Percentiles rank a stretch among this genome's conserved stretches.
Conservation (phyloP, 2,329 filamentous ascomycete genomes). For the Diaporthe sp. region DNA sequence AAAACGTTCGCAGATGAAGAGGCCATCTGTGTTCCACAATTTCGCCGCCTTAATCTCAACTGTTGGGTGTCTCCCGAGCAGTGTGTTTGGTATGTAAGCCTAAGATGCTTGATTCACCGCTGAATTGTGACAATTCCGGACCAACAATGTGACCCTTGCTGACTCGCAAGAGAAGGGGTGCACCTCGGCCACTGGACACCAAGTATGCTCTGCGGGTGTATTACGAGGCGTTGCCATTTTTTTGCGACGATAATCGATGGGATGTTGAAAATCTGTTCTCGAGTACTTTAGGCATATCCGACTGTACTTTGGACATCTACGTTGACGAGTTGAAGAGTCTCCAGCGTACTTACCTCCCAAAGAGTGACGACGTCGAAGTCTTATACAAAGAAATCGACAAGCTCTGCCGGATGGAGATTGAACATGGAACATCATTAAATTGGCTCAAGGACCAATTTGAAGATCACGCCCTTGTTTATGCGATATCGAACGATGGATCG, state of each 20-base stretch:
- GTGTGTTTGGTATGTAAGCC: conserved; percentile 29
- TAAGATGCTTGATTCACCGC: accelerated
- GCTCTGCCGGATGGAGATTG: background rate
- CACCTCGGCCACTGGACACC: conserved; percentile 17
- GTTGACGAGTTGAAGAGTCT: conserved; percentile 29
- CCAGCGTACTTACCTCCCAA: background rate
- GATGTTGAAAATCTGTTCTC: conserved; percentile 28
- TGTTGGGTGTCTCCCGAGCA: conserved; percentile 9
- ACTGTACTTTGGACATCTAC: conserved; percentile 20
- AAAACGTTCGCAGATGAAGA: background rate
- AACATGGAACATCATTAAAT: background rate
- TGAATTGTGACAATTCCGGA: too few relatives aligned
- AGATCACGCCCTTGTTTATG: conserved; percentile 29
- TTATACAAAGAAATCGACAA: conserved; percentile 29
- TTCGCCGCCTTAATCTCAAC: background rate
- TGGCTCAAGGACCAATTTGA: conserved; percentile 24
- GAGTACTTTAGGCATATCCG: conserved; percentile 20
- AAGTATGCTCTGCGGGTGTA: conserved; percentile 7
- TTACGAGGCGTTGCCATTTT: conserved; percentile 4
- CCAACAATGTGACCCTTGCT: background rate
- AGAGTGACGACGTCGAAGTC: background rate
- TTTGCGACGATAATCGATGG: background rate
- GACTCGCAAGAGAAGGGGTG: background rate
- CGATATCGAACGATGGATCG: background rate
- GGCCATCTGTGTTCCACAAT: conserved; percentile 18